Evolutionary conservation across 164 flowering plant species (phyloP).

Genomic region (Dillenia suffruticosa): DNA sequence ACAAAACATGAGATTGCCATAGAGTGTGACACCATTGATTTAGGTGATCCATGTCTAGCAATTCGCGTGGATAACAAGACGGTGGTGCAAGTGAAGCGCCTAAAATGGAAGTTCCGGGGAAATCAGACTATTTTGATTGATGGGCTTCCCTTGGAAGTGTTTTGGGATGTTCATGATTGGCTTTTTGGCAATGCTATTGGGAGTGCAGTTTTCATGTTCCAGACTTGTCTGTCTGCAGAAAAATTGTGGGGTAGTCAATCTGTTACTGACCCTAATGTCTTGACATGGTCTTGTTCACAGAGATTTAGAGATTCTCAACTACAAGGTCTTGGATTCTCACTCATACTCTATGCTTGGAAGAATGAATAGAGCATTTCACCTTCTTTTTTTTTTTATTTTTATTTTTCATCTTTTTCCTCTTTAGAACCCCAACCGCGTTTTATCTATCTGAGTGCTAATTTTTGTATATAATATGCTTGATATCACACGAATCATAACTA

Average conservation of each 20-base stretch:
- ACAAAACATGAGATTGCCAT: conserved; percentile 26
- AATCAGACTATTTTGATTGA: conserved; percentile 41
- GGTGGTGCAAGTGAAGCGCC: conserved; percentile 36
- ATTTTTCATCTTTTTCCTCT: too few species aligned
- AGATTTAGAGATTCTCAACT: conserved; percentile 20
- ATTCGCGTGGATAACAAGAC: conserved; percentile 30
- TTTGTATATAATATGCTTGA: too few species aligned
- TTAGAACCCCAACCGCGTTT: too few species aligned
- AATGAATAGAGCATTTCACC: conserved; percentile 27
- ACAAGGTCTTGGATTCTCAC: conserved; percentile 32
- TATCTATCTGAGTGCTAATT: too few species aligned
- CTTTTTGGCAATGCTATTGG: conserved; percentile 23
- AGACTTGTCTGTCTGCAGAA: conserved; percentile 24
- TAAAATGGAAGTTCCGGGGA: conserved; percentile 46
- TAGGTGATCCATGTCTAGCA: conserved; percentile 27
- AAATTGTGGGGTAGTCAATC: conserved; percentile 18
- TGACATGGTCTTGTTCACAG: conserved; percentile 28
- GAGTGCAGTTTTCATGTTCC: conserved; percentile 35
- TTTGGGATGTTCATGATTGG: conserved; percentile 43
- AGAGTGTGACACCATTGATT: conserved; percentile 28
- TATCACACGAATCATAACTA: too few species aligned
- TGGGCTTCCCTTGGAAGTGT: conserved; percentile 34
- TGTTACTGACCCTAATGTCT: conserved; percentile 10
- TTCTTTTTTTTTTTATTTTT: background rate
- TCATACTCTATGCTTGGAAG: conserved; percentile 52